A percentile compares a stretch with the other conserved stretches of the same genome.
phyloP scores from a whole-genome alignment of 768 basidiomycete species.

The Russula vinacea region DNA sequence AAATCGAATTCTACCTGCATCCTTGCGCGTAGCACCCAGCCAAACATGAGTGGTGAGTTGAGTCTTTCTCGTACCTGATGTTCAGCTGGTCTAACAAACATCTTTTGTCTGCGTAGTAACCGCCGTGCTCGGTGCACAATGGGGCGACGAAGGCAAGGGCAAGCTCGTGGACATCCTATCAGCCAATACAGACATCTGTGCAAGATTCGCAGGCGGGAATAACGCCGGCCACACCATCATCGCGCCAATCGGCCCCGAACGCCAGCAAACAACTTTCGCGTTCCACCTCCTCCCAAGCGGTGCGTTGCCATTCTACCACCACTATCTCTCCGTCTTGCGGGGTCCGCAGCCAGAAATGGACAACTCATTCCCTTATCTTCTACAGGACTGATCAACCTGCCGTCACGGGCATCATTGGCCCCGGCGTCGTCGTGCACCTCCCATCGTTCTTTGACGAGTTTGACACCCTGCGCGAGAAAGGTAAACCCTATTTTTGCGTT shows the following conservation, averaged over 20 bases:
- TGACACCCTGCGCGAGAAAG: slow-evolving; percentile 79
- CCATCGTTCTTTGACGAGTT: slow-evolving; percentile 95
- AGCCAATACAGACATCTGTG: slow-evolving; percentile 86
- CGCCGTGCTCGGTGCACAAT: slow-evolving; percentile 83
- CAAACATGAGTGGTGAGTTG: too few relatives aligned
- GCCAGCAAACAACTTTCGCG: slow-evolving; percentile 78
- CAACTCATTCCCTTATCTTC: not conserved
- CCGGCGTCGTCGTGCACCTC: slow-evolving; percentile 93
- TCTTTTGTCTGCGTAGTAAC: too few relatives aligned
- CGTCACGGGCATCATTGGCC: slow-evolving; percentile 85
- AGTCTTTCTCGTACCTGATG: too few relatives aligned
- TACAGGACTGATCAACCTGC: slow-evolving; percentile 77
- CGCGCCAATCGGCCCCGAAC: slow-evolving; percentile 64
- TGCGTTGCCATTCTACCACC: slow-evolving; percentile 38
- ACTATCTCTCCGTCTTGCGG: too few relatives aligned
- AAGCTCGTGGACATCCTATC: slow-evolving; percentile 97
- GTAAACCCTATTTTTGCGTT: slow-evolving; percentile 43
- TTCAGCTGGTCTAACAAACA: too few relatives aligned
- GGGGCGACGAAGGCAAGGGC: slow-evolving; percentile 93
- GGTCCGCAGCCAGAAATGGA: not conserved
- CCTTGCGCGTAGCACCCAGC: too few relatives aligned
- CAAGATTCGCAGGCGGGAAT: slow-evolving; percentile 96
- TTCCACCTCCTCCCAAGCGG: slow-evolving; percentile 96
- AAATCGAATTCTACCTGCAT: too few relatives aligned
- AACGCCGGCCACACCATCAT: slow-evolving; percentile 99